Percentiles rank a stretch among this genome's conserved stretches.
Conservation (phyloP, 768 basidiomycete species). For the Suillus sp. region DNA sequence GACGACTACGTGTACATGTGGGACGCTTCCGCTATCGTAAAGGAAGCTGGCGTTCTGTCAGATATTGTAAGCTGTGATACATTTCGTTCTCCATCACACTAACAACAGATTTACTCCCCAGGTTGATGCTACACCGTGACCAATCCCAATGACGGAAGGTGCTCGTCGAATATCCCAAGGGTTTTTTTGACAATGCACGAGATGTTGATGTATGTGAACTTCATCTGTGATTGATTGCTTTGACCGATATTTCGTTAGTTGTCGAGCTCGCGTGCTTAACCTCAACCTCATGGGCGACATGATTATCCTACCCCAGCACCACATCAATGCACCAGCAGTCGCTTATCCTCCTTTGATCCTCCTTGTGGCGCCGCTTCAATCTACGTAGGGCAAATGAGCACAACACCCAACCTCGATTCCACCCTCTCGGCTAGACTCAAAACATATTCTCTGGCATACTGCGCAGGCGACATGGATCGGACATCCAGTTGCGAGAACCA, state of each 20-base stretch:
- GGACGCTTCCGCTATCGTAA: too few relatives aligned
- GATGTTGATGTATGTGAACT: background rate
- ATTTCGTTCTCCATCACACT: background rate
- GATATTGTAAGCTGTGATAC: background rate
- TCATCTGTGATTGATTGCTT: background rate
- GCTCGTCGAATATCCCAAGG: background rate
- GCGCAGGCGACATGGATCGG: background rate
- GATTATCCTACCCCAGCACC: too few relatives aligned
- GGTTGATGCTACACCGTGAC: background rate
- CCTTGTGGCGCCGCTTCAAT: background rate
- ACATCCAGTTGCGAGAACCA: background rate
- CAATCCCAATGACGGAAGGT: background rate
- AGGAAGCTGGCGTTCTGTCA: background rate
- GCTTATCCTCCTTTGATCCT: background rate
- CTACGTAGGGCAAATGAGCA: too few relatives aligned
- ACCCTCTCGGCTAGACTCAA: background rate
- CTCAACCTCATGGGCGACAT: background rate
- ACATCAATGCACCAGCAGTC: background rate
- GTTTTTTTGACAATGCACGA: background rate
- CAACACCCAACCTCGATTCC: background rate
- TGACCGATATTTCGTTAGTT: background rate
- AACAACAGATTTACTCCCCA: background rate
- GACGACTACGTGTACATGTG: too few relatives aligned
- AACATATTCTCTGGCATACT: background rate
- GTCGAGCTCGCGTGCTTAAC: background rate